Base-by-base conservation (phyloP, 179 eudicot genomes). In the Vitellaria paradoxa region DNA sequence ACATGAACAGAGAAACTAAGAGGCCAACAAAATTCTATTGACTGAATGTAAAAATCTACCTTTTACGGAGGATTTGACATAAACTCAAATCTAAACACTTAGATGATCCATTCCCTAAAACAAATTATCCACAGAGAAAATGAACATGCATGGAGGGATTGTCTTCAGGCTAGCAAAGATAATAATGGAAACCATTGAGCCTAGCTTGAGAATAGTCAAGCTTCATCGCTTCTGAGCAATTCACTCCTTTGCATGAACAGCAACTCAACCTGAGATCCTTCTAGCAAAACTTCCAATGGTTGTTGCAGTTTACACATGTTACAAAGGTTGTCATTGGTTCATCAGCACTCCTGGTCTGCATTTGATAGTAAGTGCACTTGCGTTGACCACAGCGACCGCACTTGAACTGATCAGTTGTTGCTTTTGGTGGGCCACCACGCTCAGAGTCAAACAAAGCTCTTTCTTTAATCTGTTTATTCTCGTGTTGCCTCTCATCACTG, bases 331-430 rank as follows among this genome's bases (percentile, higher is more conserved):
- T 91, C 95, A 91, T 91, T 2, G 95, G 95, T 75, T 91, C 95
- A 85, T 90, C 92, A 14, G 95, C 91, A 86, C 93, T 89, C 49
- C 95, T 81, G n/a, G 95, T 91, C 77, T 91, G 95, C 87, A 91
- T 3, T 82, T 89, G 95, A 79, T 85, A 84, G 84, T 91, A 91
- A 9, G 91, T 91, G 75, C 84, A 78, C 85, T 85, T 86, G 18
- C 87, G 81, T 82, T 91, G 86, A 60, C 86, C 84, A 80, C 94
- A 90, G 56, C 89, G 82, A 62, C 94, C 89, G 45, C 95, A 91
- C 79, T 78, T 89, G 76, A 91, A 91, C 85, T 86, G 84, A 72
- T 89, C 88, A 7, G 93, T 91, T 24, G 92, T 83, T 52, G 93
- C 90, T 85, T 89, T 85, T 46, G 88, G 89, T 20, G 88, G 75